Evolutionary conservation across 2,329 filamentous ascomycete genomes (phyloP), one percentile per base, ranked within the genome.

Genomic region (Penicillium concentricum): DNA sequence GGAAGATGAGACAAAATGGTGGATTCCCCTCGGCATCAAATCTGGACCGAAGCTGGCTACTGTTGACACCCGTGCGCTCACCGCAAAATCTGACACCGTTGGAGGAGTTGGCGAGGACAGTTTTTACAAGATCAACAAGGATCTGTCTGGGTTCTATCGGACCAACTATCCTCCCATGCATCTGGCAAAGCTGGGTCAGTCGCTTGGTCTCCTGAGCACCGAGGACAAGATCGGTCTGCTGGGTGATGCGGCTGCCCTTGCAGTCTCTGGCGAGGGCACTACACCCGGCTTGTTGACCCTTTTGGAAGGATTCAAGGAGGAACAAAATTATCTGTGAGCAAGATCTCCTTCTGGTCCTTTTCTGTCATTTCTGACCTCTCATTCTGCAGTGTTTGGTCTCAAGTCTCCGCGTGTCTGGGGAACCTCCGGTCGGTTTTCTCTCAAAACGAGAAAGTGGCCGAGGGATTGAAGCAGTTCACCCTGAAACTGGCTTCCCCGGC

Each of bases 81-180:
- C 87, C 0, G 79, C 83, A 55, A 97, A 91, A 77, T 83, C 90
- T 65, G 87, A 91, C 54, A 92, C 86, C 13, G 84, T 97, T 56
- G 81, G 83, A 48, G 72, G 69, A 30, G 62, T 79, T 47, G 87
- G 88, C 58, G 79, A 96, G 56, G 85, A 91, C 63, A 83, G 85
- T 38, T 97, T 96, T 74, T 99, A 97, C 79, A 95, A 96, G 79
- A 81, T 99, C 68, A 99, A 99, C 79, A 87, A 88, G 59, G 86
- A 93, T 54, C 89, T 93, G 57, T 92, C 88, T 50, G 93, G 92
- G 26, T 97, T 90, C 76, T 97, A 95, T 78, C 86, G 92, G 59
- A 94, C 93, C 47, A 96, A 96, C 76, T 96, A 97, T 71, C 91
- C 94, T 5, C 87, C 91, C n/a, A 81, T 85, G 61, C 87, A 93